Evolutionary conservation across 371 early-diverging fungal genomes (phyloP).

Genomic region (Mucor sp.): DNA sequence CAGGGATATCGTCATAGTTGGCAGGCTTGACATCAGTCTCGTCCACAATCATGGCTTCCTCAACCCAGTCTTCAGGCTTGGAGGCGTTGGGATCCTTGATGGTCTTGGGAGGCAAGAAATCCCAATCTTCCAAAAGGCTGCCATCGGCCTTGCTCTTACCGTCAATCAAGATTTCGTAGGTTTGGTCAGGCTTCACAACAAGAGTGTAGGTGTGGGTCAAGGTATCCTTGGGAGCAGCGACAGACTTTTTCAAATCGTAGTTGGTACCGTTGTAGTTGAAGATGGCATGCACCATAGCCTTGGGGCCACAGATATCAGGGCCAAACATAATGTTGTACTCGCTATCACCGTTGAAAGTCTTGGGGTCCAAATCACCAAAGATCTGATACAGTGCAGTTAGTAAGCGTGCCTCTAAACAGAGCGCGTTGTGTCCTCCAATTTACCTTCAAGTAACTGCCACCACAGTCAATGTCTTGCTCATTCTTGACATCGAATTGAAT

Average conservation of each 20-base stretch:
- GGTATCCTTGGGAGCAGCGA: constrained; percentile 73
- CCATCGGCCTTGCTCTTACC: constrained; percentile 71
- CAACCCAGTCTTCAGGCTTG: constrained; percentile 97
- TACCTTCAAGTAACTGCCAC: constrained; percentile 97
- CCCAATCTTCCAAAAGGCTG: constrained; percentile 84
- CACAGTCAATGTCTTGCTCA: constrained; percentile 93
- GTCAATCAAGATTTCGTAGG: constrained; percentile 85
- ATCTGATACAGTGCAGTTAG: constrained; percentile 29
- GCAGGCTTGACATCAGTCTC: constrained; percentile 86
- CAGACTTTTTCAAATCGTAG: constrained; percentile 68
- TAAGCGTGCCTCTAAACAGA: constrained; percentile 1
- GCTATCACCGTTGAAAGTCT: constrained; percentile 83
- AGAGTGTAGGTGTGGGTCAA: constrained; percentile 91
- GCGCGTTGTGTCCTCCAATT: not conserved
- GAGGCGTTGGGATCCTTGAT: constrained; percentile 89
- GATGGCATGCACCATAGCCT: constrained; percentile 94
- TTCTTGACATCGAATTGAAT: constrained; percentile 97
- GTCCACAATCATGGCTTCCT: constrained; percentile 85
- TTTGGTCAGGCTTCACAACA: constrained; percentile 87
- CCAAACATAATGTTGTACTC: constrained; percentile 96
- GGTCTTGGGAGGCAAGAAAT: constrained; percentile 86
- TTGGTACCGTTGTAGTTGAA: constrained; percentile 93
- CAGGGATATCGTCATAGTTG: constrained; percentile 84
- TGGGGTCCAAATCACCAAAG: constrained; percentile 63
- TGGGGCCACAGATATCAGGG: constrained; percentile 94